These are phyloP conservation scores for Trichophyton simii DNA, from an alignment of 2,329 filamentous ascomycete genomes.

Conservation along the genomic window DNA sequence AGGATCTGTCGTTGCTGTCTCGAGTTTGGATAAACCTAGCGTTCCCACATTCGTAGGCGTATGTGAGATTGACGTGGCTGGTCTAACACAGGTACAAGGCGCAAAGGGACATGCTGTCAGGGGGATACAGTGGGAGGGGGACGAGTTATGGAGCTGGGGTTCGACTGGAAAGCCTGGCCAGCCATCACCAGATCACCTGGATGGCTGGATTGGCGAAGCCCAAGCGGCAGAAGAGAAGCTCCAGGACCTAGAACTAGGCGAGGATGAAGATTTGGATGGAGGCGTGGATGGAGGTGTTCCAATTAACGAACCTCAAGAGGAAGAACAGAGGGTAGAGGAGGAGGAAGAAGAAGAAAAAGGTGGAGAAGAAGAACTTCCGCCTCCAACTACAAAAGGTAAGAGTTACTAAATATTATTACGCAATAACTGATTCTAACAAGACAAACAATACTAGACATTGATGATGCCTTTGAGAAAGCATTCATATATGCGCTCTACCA, in stretches of 20 bases:
- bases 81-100: constrained; percentile 44
- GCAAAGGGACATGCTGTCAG: constrained; percentile 52
- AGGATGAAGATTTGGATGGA: constrained; percentile 23
- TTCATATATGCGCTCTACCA: constrained; percentile 52
- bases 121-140: constrained; percentile 54
- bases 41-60: constrained; percentile 52
- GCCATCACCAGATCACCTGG: constrained; percentile 40
- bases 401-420: neutral
- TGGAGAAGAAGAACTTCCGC: constrained; percentile 28
- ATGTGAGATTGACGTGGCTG: constrained; percentile 52
- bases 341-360: constrained; percentile 22
- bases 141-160: constrained; percentile 57
- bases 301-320: constrained; percentile 20
- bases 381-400: constrained; percentile 45
- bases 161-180: constrained; percentile 41
- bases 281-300: constrained; percentile 11
- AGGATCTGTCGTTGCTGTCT: constrained; percentile 51
- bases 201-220: constrained; percentile 38
- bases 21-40: constrained; percentile 45
- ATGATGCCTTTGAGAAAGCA: constrained; percentile 51
- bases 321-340: constrained; percentile 34
- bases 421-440: neutral
- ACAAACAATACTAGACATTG: constrained; percentile 43
- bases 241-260: constrained; percentile 30
- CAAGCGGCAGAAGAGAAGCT: constrained; percentile 26